Percentiles rank a stretch among this genome's conserved stretches.
Evolutionary conservation across 495 filamentous ascomycete genomes (phyloP).

Genomic region (Hyaloscypha hepaticicola): DNA sequence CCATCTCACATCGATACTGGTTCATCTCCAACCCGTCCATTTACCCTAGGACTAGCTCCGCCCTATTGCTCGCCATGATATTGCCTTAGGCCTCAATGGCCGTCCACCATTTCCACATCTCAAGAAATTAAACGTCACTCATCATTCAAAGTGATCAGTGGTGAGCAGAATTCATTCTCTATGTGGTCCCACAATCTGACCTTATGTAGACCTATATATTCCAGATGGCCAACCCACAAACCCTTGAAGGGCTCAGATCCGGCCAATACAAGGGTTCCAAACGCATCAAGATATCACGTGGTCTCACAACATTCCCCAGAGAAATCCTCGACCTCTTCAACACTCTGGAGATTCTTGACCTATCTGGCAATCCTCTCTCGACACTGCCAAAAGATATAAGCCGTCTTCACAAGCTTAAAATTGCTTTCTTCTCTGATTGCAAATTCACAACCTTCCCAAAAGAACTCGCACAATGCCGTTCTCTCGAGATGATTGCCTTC

Average conservation of each 20-base stretch:
- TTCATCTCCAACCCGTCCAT: background rate
- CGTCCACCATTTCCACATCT: background rate
- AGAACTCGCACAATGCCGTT: slow-evolving; percentile 40
- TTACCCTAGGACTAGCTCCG: background rate
- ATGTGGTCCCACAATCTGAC: background rate
- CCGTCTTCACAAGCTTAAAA: slow-evolving; percentile 42
- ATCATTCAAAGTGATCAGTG: background rate
- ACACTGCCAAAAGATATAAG: slow-evolving; percentile 39
- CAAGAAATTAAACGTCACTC: background rate
- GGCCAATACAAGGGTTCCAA: slow-evolving; percentile 32
- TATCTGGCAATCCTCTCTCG: slow-evolving; percentile 43
- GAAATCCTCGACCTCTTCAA: slow-evolving; percentile 41
- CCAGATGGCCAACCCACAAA: slow-evolving; percentile 12
- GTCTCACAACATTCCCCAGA: slow-evolving; percentile 38
- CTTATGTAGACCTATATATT: background rate
- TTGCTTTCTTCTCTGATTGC: slow-evolving; percentile 45
- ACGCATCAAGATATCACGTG: slow-evolving; percentile 39
- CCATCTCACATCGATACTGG: background rate
- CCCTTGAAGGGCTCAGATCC: slow-evolving; percentile 21
- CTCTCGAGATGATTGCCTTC: slow-evolving; percentile 47
- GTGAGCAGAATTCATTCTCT: background rate
- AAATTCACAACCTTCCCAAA: slow-evolving; percentile 43
- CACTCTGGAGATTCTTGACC: slow-evolving; percentile 44
- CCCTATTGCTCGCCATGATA: background rate
- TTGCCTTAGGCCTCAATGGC: background rate